These are phyloP conservation scores for Sambucus nigra DNA, from an alignment of 129 eudicot species.

Conservation along the genomic window DNA sequence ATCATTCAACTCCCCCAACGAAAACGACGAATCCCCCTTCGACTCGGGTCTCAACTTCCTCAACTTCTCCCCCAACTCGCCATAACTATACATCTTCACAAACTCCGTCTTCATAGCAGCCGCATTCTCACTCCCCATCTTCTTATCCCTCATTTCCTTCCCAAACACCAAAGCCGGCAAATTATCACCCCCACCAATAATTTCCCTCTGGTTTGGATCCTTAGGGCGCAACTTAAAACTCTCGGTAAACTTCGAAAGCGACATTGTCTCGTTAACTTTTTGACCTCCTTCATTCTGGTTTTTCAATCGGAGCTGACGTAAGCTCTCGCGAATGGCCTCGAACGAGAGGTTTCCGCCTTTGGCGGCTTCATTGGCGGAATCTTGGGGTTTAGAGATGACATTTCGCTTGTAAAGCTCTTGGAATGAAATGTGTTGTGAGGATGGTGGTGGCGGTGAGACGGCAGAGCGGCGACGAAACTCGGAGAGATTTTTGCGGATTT, in stretches of 20 bases:
- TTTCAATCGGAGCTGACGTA: slow-evolving; percentile 6
- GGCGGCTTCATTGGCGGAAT: not conserved
- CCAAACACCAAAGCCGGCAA: slow-evolving; percentile 10
- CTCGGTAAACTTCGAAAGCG: slow-evolving; percentile 5
- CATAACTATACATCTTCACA: slow-evolving; percentile 18
- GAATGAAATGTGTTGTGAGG: slow-evolving; percentile 12
- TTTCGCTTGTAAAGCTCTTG: slow-evolving; percentile 31
- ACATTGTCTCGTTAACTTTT: not conserved
- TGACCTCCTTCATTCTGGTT: not conserved
- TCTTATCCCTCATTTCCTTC: slow-evolving; percentile 7
- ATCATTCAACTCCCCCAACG: slow-evolving; percentile 40
- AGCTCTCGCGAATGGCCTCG: slow-evolving; percentile 22
- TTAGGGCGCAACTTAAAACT: slow-evolving; percentile 13
- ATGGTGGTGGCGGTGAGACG: slow-evolving; percentile 13
- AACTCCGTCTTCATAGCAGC: slow-evolving; percentile 18
- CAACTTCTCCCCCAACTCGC: slow-evolving; percentile 47
- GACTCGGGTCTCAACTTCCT: slow-evolving; percentile 48
- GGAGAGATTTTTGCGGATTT: slow-evolving; percentile 38
- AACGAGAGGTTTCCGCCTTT: slow-evolving; percentile 1
- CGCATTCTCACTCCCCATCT: not conserved
- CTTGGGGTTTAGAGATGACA: slow-evolving; percentile 1
- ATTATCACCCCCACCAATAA: not conserved
- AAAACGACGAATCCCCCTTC: slow-evolving; percentile 31
- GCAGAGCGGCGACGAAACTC: slow-evolving; percentile 33
- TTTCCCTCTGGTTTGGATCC: not conserved